These are phyloP conservation scores for Monilinia fructicola DNA, from an alignment of 2,329 filamentous ascomycete species.

Conservation along the genomic window DNA sequence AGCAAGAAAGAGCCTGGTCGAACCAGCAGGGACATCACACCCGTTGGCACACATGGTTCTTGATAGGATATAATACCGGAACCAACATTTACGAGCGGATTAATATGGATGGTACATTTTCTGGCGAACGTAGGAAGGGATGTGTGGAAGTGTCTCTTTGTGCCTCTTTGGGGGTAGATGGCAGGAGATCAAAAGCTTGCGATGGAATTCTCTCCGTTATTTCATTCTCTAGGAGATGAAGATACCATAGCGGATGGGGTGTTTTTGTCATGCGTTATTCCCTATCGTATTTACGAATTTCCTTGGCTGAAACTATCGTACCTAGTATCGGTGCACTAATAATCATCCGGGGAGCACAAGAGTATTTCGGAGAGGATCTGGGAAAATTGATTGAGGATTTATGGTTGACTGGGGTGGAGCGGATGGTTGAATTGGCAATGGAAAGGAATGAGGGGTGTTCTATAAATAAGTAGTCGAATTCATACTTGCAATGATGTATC, in stretches of 20 bases:
- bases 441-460: not conserved
- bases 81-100: not conserved
- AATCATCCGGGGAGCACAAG: not conserved
- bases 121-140: not conserved
- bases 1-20: constrained; percentile 47
- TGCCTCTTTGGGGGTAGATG: not conserved
- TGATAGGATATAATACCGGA: not conserved
- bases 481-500: not conserved
- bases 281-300: constrained; percentile 11
- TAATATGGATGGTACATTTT: not conserved
- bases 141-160: not conserved
- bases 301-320: not conserved
- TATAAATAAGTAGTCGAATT: not conserved
- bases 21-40: constrained; percentile 47
- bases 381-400: not conserved
- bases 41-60: constrained; percentile 26
- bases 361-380: not conserved
- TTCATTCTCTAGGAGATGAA: constrained; percentile 3
- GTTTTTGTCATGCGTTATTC: not conserved
- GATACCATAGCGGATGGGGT: constrained; percentile 12
- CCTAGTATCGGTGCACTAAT: constrained; percentile 3
- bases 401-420: not conserved
- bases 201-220: not conserved
- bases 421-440: not conserved
- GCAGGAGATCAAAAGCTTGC: not conserved